phyloP scores from a whole-genome alignment of 345 rosid genomes.

The Gynandropsis gynandra region DNA sequence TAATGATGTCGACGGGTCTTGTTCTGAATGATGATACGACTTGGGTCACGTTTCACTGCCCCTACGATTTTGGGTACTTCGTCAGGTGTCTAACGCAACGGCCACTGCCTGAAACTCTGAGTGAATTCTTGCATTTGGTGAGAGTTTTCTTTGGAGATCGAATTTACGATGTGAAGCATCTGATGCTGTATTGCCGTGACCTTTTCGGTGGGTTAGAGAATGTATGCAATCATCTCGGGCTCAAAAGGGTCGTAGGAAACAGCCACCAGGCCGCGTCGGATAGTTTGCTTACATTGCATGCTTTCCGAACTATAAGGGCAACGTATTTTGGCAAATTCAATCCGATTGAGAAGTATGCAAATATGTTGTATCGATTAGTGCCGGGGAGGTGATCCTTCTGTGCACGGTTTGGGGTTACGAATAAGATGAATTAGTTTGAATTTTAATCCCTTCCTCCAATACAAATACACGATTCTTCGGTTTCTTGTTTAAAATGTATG shows the following conservation, averaged over 20 bases:
- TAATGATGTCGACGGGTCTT: conserved; percentile 40
- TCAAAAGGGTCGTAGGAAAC: conserved; percentile 29
- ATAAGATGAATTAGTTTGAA: too few species aligned
- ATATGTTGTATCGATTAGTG: too few species aligned
- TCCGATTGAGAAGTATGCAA: too few species aligned
- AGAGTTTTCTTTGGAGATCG: conserved; percentile 28
- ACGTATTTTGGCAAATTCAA: too few species aligned
- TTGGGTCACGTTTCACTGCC: conserved; percentile 44
- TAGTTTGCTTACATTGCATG: conserved; percentile 38
- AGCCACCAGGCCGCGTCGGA: conserved; percentile 8
- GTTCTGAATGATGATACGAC: conserved; percentile 34
- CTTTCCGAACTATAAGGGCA: conserved; percentile 23
- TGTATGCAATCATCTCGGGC: conserved; percentile 19
- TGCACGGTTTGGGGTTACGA: too few species aligned
- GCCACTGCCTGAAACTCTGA: conserved; percentile 26
- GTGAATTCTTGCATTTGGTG: conserved; percentile 24
- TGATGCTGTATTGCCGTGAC: conserved; percentile 23
- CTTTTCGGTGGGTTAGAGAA: conserved; percentile 32
- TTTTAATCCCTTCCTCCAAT: too few species aligned
- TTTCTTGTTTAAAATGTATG: too few species aligned
- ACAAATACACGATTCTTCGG: too few species aligned
- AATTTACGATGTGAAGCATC: conserved; percentile 40
- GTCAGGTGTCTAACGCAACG: conserved; percentile 19
- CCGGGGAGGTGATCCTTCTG: too few species aligned
- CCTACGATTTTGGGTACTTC: conserved; percentile 44